Evolutionary conservation across 257 asterid genomes (phyloP), one percentile per base, ranked within the genome.

Genomic region (Solanum pimpinellifolium): DNA sequence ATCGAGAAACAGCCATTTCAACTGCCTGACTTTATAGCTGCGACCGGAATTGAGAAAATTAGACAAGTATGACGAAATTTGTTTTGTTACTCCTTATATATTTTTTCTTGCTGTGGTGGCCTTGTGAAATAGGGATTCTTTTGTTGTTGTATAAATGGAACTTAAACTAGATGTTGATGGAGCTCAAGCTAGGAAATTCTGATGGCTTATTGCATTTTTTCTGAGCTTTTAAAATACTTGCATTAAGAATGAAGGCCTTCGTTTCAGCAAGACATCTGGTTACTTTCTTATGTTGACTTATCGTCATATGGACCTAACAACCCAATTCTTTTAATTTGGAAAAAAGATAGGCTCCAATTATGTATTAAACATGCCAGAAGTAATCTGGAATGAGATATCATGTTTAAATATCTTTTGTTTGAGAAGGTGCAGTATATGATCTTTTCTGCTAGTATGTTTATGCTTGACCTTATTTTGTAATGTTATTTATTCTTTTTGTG

Each of bases 31-130:
- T 97, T 97, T 84, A 97, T 95, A 91, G 99, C 99, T 87, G 99
- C 99, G 33, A 97, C 98, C n/a, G 99, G 99, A 91, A 97, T 97
- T 65, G 99, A 97, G 93, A 95, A 95, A 93, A 97, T 97, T 87
- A 95, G 99, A 95, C 99, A 95, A 90, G 99, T 96, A 87, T 90
- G 97, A 82, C 12, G 25, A 78, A 78, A 44, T 25, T 25, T 78
- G 41, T 21, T 2, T 39, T 16, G 27, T 78, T 25, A 46, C 15
- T 77, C 41, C 83, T 75, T 44, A 16, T 78, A 25, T 78, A 78
- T 46, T n/a, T 27, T 46, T n/a, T 27, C 84, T 78, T 78, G 65
- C 25, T 77, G 39, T n/a, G 56, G n/a, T 44, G 62, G 11, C 39
- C 83, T 77, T 10, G 13, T 77, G 62, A 77, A 77, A 44, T 77